Conservation (phyloP, 148 eudicot genomes). For the Bassia scoparia region DNA sequence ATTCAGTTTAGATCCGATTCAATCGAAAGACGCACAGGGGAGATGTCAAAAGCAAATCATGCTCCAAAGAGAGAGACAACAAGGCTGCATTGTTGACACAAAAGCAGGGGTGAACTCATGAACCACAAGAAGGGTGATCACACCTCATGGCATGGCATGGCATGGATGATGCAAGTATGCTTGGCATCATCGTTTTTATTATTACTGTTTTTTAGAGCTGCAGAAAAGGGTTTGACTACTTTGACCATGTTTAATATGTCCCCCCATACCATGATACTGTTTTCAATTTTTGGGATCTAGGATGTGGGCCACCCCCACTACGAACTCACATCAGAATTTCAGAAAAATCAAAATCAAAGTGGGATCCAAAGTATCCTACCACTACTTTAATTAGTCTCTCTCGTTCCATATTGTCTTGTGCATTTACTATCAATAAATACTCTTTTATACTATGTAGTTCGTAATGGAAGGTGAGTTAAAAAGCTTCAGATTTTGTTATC, state of each 20-base stretch:
- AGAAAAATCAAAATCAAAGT: background rate
- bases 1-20: no score
- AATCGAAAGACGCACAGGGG: no score
- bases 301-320: conserved; percentile 15
- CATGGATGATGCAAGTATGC: no score
- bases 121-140: background rate
- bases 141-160: background rate
- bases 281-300: conserved; percentile 23
- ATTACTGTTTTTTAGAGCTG: background rate
- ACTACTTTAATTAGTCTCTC: background rate
- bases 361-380: conserved; percentile 27
- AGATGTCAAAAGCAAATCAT: no score
- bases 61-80: no score
- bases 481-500: no score
- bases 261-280: background rate
- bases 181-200: background rate
- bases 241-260: conserved; percentile 17
- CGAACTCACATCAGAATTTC: conserved; percentile 22
- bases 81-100: no score
- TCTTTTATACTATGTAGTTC: no score
- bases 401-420: conserved; percentile 13
- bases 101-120: background rate
- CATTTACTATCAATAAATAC: background rate
- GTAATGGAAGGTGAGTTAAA: no score
- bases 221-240: conserved; percentile 23